Conservation (phyloP, 2,329 filamentous ascomycete genomes). For the Colletotrichum aenigma region DNA sequence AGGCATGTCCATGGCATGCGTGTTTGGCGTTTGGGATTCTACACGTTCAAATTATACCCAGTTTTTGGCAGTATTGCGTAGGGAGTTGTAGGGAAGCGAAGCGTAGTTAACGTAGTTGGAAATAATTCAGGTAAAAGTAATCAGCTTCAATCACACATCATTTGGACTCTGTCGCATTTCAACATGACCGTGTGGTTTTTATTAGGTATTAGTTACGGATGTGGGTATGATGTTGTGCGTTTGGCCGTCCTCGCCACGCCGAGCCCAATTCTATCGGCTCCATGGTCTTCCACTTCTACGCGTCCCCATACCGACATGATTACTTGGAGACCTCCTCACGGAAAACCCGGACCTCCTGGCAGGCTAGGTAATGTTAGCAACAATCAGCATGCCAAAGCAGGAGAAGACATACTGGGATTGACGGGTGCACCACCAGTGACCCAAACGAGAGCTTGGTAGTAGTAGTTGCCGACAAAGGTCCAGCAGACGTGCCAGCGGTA, state of each 20-base stretch:
- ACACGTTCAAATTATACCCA: slow-evolving; percentile 11
- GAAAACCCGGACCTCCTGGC: background rate
- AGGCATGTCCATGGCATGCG: background rate
- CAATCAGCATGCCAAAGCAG: background rate
- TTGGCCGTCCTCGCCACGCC: background rate
- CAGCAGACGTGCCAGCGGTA: slow-evolving; percentile 20
- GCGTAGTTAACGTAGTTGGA: background rate
- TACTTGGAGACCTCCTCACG: background rate
- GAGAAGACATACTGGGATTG: slow-evolving; percentile 1
- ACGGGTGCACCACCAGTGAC: slow-evolving; percentile 3
- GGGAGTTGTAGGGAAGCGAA: background rate
- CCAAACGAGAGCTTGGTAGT: slow-evolving; percentile 16
- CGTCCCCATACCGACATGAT: background rate
- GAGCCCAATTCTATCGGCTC: background rate
- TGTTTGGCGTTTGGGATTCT: background rate
- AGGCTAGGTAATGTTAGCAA: background rate
- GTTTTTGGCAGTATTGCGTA: background rate
- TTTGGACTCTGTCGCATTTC: background rate
- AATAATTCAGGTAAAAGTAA: background rate
- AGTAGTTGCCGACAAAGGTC: slow-evolving; percentile 17
- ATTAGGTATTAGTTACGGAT: background rate
- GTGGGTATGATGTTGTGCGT: background rate
- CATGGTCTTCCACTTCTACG: background rate
- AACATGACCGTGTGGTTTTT: background rate
- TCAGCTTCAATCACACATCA: background rate